phyloP scores from a whole-genome alignment of 1,284 basidiomycete genomes.

The Boletus subluridellus region DNA sequence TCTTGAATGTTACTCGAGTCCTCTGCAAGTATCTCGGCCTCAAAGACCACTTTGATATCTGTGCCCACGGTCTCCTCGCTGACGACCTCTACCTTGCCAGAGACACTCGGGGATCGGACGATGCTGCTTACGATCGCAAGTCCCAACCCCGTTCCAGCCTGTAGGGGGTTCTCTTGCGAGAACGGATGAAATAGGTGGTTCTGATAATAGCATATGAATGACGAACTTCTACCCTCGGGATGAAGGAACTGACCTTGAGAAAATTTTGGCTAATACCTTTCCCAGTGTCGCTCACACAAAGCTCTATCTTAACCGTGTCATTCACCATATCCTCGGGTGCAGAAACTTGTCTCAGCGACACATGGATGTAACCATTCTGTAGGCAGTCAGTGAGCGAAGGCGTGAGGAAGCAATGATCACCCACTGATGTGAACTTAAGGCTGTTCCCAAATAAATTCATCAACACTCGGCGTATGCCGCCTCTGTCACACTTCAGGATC shows the following conservation, averaged over 20 bases:
- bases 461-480: slow-evolving; percentile 85
- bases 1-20: slow-evolving; percentile 41
- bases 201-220: slow-evolving; percentile 37
- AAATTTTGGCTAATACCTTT: slow-evolving; percentile 91
- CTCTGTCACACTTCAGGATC: slow-evolving; percentile 86
- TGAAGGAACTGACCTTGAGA: slow-evolving; percentile 55
- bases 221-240: not conserved
- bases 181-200: slow-evolving; percentile 97
- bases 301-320: slow-evolving; percentile 72
- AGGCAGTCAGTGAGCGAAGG: slow-evolving; percentile 15
- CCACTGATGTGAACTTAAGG: slow-evolving; percentile 83
- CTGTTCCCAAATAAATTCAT: slow-evolving; percentile 98
- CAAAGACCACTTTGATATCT: slow-evolving; percentile 86
- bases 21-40: slow-evolving; percentile 61
- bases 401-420: slow-evolving; percentile 15
- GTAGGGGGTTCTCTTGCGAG: slow-evolving; percentile 88
- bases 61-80: slow-evolving; percentile 90
- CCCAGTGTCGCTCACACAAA: slow-evolving; percentile 87
- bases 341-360: slow-evolving; percentile 75
- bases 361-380: slow-evolving; percentile 84
- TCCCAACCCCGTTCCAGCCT: slow-evolving; percentile 93
- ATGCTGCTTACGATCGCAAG: slow-evolving; percentile 96
- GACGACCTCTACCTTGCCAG: slow-evolving; percentile 86
- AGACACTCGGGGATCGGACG: slow-evolving; percentile 79
- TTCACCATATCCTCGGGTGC: slow-evolving; percentile 47